These are phyloP conservation scores for Primulina huaijiensis DNA, from an alignment of 257 asterid species.

Conservation along the genomic window DNA sequence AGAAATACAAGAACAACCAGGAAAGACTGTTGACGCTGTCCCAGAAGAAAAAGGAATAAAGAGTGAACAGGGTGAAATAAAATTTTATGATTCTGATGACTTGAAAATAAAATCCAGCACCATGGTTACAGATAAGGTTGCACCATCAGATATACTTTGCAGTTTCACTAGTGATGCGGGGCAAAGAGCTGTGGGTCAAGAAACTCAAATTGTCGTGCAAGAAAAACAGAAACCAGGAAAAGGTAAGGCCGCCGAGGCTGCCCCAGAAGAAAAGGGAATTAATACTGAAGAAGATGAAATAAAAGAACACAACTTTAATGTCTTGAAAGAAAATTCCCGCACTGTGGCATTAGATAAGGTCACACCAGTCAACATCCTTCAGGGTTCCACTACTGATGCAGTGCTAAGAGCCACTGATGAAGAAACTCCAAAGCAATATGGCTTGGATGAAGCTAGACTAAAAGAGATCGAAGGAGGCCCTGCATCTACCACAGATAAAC, in stretches of 20 bases:
- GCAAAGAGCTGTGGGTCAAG: constrained; percentile 24
- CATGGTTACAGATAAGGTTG: constrained; percentile 20
- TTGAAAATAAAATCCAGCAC: constrained; percentile 17
- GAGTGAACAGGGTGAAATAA: constrained; percentile 17
- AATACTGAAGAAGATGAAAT: constrained; percentile 20
- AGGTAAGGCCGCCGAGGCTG: neutral
- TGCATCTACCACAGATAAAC: constrained; percentile 25
- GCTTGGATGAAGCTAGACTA: neutral
- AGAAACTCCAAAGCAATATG: constrained; percentile 21
- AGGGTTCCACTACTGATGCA: constrained; percentile 20
- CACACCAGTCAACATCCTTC: constrained; percentile 23
- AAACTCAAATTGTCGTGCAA: constrained; percentile 9
- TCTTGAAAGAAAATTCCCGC: constrained; percentile 19
- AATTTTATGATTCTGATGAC: neutral
- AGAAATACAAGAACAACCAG: constrained; percentile 27
- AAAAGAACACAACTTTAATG: neutral
- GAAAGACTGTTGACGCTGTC: constrained; percentile 15
- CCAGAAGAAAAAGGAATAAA: constrained; percentile 23
- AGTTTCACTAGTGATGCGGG: constrained; percentile 21
- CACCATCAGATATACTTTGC: constrained; percentile 22
- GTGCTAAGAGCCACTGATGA: constrained; percentile 20
- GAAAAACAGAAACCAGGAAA: neutral
- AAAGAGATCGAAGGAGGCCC: constrained; percentile 21
- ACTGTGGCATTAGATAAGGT: constrained; percentile 19
- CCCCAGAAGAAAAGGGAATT: constrained; percentile 22